Evolutionary conservation across 441 rosid genomes (phyloP).

Genomic region (Arabidopsis lyrata): DNA sequence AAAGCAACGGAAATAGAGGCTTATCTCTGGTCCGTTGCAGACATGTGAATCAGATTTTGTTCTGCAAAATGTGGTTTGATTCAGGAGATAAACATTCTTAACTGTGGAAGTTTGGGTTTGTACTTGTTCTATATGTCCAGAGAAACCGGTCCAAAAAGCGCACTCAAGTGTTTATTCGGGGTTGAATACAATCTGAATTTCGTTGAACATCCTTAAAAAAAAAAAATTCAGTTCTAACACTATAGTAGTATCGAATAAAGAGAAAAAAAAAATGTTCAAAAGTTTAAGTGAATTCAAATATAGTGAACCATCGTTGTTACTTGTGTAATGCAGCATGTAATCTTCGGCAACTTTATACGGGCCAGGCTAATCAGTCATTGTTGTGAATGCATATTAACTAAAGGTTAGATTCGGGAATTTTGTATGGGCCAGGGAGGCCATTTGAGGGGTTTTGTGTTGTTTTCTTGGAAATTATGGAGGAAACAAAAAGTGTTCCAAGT

Average conservation of each 20-base stretch:
- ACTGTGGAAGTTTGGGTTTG: not conserved
- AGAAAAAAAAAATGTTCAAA: not conserved
- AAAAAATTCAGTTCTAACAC: not conserved
- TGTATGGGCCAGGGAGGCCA: not conserved
- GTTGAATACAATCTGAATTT: too few relatives aligned
- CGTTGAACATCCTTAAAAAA: too few relatives aligned
- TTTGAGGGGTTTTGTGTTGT: not conserved
- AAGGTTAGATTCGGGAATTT: not conserved
- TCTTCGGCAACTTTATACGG: not conserved
- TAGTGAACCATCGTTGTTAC: not conserved
- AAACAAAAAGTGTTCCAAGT: not conserved
- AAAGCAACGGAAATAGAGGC: constrained; percentile 89
- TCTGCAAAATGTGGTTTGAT: constrained; percentile 18
- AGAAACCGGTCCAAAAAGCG: too few relatives aligned
- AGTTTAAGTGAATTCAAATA: not conserved
- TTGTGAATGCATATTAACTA: not conserved
- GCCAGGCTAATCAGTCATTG: not conserved
- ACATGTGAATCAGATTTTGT: constrained; percentile 58
- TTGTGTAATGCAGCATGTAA: not conserved
- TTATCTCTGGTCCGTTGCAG: constrained; percentile 92
- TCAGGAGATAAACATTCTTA: constrained; percentile 6
- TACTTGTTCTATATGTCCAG: constrained; percentile 1
- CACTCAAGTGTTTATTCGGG: too few relatives aligned
- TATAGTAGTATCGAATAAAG: not conserved
- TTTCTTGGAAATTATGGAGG: not conserved